phyloP scores from a whole-genome alignment of 495 filamentous ascomycete genomes.

The Mytilinidion resinicola region DNA sequence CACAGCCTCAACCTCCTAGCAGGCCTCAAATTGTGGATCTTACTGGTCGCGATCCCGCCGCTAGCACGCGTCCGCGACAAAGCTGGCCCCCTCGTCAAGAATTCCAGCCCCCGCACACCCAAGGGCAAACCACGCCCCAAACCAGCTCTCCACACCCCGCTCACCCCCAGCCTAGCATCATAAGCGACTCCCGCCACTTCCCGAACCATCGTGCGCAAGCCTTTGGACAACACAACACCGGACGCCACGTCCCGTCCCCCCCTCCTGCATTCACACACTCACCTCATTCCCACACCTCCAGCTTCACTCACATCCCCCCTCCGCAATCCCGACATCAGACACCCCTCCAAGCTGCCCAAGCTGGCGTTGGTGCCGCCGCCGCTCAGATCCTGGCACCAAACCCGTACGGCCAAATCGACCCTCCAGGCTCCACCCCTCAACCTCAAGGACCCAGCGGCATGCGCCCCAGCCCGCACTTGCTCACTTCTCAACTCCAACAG shows the following conservation, averaged over 20 bases:
- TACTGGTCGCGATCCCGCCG: not conserved
- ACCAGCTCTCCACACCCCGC: constrained; percentile 3
- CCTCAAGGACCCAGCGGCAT: not conserved
- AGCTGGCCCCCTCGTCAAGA: not conserved
- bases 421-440: not conserved
- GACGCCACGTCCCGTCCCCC: not conserved
- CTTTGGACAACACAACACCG: not conserved
- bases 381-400: constrained; percentile 2
- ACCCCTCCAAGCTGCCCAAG: not conserved
- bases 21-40: constrained; percentile 1
- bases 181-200: not conserved
- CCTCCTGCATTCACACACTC: not conserved
- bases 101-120: not conserved
- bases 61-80: not conserved
- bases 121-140: not conserved
- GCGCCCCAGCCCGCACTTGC: not conserved
- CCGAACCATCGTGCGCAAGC: not conserved
- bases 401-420: not conserved
- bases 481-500: not conserved
- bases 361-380: not conserved
- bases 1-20: constrained; percentile 8
- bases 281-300: not conserved
- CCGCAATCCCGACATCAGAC: not conserved
- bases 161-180: not conserved
- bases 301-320: not conserved